Conservation (phyloP, 2,329 filamentous ascomycete genomes). For the Ploettnerulaceae sp. region DNA sequence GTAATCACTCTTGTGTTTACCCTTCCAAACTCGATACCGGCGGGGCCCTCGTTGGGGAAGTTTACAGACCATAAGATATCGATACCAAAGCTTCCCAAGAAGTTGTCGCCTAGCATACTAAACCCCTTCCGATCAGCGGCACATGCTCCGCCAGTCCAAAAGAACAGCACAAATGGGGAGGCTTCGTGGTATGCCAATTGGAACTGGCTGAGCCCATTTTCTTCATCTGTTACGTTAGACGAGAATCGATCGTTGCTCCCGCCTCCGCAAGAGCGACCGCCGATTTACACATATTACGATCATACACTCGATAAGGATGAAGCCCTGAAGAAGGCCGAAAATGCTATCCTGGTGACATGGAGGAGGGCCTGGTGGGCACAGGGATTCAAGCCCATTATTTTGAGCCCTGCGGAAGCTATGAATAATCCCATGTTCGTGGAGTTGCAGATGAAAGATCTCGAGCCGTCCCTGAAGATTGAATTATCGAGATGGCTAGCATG, state of each 20-base stretch:
- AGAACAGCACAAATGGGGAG: conserved; percentile 72
- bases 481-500: conserved; percentile 86
- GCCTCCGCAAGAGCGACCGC: conserved; percentile 61
- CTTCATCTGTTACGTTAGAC: conserved; percentile 71
- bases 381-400: conserved; percentile 79
- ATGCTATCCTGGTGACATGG: conserved; percentile 78
- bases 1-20: conserved; percentile 50
- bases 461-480: conserved; percentile 60
- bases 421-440: conserved; percentile 74
- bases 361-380: conserved; percentile 92
- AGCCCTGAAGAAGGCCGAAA: conserved; percentile 66
- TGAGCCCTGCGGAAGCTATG: conserved; percentile 75
- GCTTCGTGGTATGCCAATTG: conserved; percentile 84
- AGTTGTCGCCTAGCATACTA: conserved; percentile 39
- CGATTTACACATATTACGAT: conserved; percentile 91
- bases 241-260: conserved; percentile 81
- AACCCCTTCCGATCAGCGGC: conserved; percentile 66
- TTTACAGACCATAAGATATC: conserved; percentile 47
- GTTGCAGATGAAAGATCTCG: conserved; percentile 58
- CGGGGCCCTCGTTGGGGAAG: conserved; percentile 45
- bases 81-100: conserved; percentile 43
- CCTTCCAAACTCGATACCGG: conserved; percentile 45
- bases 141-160: conserved; percentile 68
- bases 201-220: conserved; percentile 90
- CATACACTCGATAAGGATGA: conserved; percentile 56